Percentiles rank a stretch among this genome's conserved stretches.
Evolutionary conservation across 2,329 filamentous ascomycete species (phyloP).

Genomic region (Colletotrichum plurivorum): DNA sequence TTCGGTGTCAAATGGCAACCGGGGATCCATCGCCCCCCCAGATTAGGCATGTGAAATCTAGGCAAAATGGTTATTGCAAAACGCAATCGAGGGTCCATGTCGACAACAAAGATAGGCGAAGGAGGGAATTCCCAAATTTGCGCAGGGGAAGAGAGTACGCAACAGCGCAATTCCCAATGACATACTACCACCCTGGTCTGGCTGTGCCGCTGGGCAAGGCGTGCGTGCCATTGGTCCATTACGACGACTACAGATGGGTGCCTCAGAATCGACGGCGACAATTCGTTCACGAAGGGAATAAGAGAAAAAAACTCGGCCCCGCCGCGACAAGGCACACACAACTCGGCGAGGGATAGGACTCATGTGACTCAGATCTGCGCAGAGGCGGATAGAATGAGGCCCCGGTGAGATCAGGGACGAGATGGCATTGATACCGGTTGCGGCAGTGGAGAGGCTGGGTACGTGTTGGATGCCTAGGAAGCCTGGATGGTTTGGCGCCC

Average conservation of each 20-base stretch:
- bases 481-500: slow-evolving; percentile 2
- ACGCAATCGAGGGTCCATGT: not conserved
- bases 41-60: not conserved
- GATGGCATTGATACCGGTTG: not conserved
- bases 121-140: too few species aligned
- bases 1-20: not conserved
- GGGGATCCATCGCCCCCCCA: not conserved
- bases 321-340: not conserved
- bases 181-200: not conserved
- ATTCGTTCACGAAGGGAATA: not conserved
- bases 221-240: not conserved
- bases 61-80: not conserved
- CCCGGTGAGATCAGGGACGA: not conserved
- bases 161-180: not conserved
- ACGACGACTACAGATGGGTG: not conserved
- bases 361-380: slow-evolving; percentile 10
- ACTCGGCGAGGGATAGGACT: not conserved
- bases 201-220: not conserved
- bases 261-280: not conserved
- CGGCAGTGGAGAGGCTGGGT: slow-evolving; percentile 9
- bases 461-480: not conserved
- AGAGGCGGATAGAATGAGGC: not conserved
- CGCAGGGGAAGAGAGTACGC: too few species aligned
- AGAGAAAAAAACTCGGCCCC: not conserved
- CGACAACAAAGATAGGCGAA: not conserved